Conservation (phyloP, 371 early-diverging fungal genomes). For the Apophysomyces trapeziformis region DNA sequence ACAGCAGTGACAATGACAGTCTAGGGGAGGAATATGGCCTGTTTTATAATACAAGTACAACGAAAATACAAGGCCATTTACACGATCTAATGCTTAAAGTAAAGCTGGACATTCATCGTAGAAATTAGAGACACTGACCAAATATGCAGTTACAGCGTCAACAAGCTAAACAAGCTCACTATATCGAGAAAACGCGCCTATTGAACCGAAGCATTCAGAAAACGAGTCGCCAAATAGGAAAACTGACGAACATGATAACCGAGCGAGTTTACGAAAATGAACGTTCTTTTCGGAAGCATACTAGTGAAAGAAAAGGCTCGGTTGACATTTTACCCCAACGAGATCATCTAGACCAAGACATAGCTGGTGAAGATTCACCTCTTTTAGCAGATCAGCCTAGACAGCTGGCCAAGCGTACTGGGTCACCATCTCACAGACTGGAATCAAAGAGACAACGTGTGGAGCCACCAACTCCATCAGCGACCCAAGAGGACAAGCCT, state of each 20-base stretch:
- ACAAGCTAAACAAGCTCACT: constrained; percentile 20
- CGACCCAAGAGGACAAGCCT: neutral
- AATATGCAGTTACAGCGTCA: constrained; percentile 20
- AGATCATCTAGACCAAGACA: neutral
- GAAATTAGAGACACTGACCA: neutral
- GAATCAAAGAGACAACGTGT: neutral
- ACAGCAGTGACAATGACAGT: constrained; percentile 9
- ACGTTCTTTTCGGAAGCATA: too few relatives aligned
- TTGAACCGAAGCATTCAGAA: constrained; percentile 21
- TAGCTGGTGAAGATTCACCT: neutral
- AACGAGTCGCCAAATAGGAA: constrained; percentile 3
- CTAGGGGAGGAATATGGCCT: neutral
- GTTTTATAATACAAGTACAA: neutral
- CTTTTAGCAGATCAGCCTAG: neutral
- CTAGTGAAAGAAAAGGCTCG: neutral
- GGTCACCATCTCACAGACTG: neutral
- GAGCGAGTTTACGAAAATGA: neutral
- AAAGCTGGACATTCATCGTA: neutral
- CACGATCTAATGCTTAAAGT: constrained; percentile 21
- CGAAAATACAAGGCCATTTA: constrained; percentile 10
- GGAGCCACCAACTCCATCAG: neutral
- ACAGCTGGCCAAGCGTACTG: constrained; percentile 1
- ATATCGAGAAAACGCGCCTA: constrained; percentile 22
- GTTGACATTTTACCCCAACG: neutral
- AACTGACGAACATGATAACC: neutral